Base-by-base conservation (phyloP, 2,329 filamentous ascomycete genomes). In the Ophiostoma himal-ulmi region DNA sequence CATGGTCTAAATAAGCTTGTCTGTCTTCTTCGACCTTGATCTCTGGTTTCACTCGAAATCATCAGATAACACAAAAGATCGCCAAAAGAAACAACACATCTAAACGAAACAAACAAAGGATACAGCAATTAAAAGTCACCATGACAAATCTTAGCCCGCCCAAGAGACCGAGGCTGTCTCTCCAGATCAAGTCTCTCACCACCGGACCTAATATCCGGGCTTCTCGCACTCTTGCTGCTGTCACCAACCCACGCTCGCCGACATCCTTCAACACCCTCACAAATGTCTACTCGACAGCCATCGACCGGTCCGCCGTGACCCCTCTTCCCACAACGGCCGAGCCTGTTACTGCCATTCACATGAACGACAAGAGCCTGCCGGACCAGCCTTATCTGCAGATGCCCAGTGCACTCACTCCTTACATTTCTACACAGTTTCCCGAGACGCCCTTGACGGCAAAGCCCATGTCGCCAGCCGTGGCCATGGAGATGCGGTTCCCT, bases 241-340 rank as follows among this genome's bases (percentile, higher is more conserved):
- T 82, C 68, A 78, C 85, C 54, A 83, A 89, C 74, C 84, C 85
- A 39, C 84, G 82, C 71, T 88, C 87, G 41, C 86, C 86, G 3
- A 89, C 88, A 1, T 81, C 86, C 30, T 88, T 89, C 79, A 89
- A 89, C 78, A 89, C 88, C 1, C 82, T 89, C 54, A 88, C 87
- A 69, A 89, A 89, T 78, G 84, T 87, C 72, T 89, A 89, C 75
- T 84, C 85, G 36, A 86, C 85, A 3, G 85, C 87, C 72, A 88
- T 89, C 69, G 86, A 88, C 77, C 84, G 86, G 72, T 83, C 85
- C 26, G 83, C 85, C 1, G 83, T 85, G 37, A 84, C 85, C 0
- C 83, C 85, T 2, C 75, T 80, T 48, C 81, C 82, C 2, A 44
- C 52, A 44, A 52, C 70, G 11, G 64, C 69, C n/a, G 70, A 69